Conservation (phyloP, 306 rosid genomes). For the Gleditsia sinensis region DNA sequence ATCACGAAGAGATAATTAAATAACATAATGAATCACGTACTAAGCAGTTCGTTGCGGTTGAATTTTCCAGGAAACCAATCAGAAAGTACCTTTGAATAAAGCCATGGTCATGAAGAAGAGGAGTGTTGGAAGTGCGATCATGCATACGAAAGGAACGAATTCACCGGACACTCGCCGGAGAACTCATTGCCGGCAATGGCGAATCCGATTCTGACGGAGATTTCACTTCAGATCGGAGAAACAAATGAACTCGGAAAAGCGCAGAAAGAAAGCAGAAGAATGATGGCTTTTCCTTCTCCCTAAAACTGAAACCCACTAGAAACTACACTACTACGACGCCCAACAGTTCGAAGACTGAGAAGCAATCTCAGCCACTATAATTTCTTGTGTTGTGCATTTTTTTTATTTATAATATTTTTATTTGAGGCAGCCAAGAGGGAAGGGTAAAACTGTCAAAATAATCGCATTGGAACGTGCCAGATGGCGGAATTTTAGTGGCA, state of each 20-base stretch:
- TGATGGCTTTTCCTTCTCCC: background rate
- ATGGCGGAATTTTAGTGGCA: conserved; percentile 56
- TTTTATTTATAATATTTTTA: conserved; percentile 21
- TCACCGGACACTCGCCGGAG: conserved; percentile 36
- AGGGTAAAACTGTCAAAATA: background rate
- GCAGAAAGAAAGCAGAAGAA: background rate
- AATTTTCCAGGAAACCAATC: conserved; percentile 49
- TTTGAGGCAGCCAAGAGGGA: conserved; percentile 60
- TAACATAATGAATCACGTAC: no score
- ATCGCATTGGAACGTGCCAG: conserved; percentile 38
- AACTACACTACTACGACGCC: conserved; percentile 33
- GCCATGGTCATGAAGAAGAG: conserved; percentile 43
- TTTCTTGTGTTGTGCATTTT: conserved; percentile 45
- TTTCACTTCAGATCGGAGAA: conserved; percentile 25
- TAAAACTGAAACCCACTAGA: conserved; percentile 26
- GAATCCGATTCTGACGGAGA: conserved; percentile 1
- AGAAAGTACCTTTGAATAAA: conserved; percentile 43
- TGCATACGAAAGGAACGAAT: conserved; percentile 33
- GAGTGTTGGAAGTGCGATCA: conserved; percentile 35
- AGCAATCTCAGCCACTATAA: conserved; percentile 84
- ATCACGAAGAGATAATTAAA: no score
- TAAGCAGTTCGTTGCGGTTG: background rate
- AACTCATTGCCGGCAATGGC: conserved; percentile 46
- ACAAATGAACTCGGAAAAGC: background rate
- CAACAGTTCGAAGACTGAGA: conserved; percentile 30